A percentile compares a stretch with the other conserved stretches of the same genome.
These are phyloP conservation scores for Fusarium circinatum DNA, from an alignment of 2,329 filamentous ascomycete species.

Conservation along the genomic window DNA sequence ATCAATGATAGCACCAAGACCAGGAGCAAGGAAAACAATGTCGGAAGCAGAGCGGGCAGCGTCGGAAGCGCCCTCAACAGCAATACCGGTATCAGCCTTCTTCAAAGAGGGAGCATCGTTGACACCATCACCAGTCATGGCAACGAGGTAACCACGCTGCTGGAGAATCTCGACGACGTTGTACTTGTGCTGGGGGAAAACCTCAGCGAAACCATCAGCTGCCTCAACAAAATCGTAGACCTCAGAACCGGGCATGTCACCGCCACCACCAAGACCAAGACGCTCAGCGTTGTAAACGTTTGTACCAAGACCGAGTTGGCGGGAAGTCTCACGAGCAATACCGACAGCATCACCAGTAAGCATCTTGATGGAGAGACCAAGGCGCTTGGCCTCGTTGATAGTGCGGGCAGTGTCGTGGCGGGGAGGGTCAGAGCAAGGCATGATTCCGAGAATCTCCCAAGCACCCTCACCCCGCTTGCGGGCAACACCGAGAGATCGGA, in stretches of 20 bases:
- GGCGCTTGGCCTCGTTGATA: slow-evolving; percentile 86
- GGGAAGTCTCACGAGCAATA: slow-evolving; percentile 91
- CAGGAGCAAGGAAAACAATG: slow-evolving; percentile 92
- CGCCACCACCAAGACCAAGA: slow-evolving; percentile 87
- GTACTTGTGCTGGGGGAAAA: slow-evolving; percentile 93
- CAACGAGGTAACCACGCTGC: slow-evolving; percentile 91
- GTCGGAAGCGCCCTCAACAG: slow-evolving; percentile 90
- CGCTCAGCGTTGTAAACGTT: slow-evolving; percentile 95
- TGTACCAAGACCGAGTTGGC: slow-evolving; percentile 89
- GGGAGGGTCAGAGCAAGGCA: slow-evolving; percentile 93
- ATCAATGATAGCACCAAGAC: slow-evolving; percentile 91
- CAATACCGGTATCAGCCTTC: slow-evolving; percentile 96
- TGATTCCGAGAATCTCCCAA: slow-evolving; percentile 94
- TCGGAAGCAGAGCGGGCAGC: slow-evolving; percentile 91
- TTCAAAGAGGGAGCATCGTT: slow-evolving; percentile 93
- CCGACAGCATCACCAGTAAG: slow-evolving; percentile 94
- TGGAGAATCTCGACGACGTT: slow-evolving; percentile 83
- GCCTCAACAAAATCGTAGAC: slow-evolving; percentile 96
- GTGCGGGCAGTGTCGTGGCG: slow-evolving; percentile 91
- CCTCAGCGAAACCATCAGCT: slow-evolving; percentile 93
- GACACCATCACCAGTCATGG: slow-evolving; percentile 96
- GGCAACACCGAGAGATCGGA: slow-evolving; percentile 92
- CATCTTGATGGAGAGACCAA: slow-evolving; percentile 95
- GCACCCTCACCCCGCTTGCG: slow-evolving; percentile 83
- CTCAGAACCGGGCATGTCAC: slow-evolving; percentile 93